These are phyloP conservation scores for Hypoxylon trugodes DNA, from an alignment of 495 filamentous ascomycete species.

Conservation along the genomic window DNA sequence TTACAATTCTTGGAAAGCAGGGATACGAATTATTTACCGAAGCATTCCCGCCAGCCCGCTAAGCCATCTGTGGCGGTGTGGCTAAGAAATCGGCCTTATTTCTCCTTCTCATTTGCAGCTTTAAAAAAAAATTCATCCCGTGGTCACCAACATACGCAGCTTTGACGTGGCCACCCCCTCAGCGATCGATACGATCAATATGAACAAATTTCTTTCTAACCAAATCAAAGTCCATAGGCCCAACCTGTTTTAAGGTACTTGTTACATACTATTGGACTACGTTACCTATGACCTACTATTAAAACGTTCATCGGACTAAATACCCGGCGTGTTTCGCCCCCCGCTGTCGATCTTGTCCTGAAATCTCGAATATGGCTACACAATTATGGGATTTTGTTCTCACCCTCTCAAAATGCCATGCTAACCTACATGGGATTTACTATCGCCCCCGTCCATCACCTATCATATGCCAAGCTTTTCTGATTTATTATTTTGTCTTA, in stretches of 20 bases:
- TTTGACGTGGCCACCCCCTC: constrained; percentile 12
- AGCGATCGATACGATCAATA: too few species aligned
- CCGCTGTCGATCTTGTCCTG: constrained; percentile 34
- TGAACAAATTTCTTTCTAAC: constrained; percentile 12
- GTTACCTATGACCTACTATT: too few species aligned
- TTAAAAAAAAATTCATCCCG: too few species aligned
- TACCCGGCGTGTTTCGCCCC: constrained; percentile 15
- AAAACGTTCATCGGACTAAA: too few species aligned
- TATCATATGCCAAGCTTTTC: constrained; percentile 31
- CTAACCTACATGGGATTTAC: constrained; percentile 33
- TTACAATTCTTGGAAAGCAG: too few species aligned
- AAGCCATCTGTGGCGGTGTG: not conserved
- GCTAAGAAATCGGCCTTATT: too few species aligned
- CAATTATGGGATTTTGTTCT: constrained; percentile 25
- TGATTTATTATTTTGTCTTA: constrained; percentile 28
- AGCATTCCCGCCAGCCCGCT: too few species aligned
- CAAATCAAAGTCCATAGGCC: not conserved
- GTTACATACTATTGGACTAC: too few species aligned
- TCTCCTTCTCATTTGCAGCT: not conserved
- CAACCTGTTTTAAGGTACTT: not conserved
- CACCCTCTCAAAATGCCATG: constrained; percentile 27
- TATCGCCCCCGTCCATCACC: too few species aligned
- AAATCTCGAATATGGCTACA: not conserved
- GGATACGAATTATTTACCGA: too few species aligned
- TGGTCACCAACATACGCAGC: not conserved